Evolutionary conservation across 2,329 filamentous ascomycete species (phyloP).

Genomic region (Diaporthe sp.): DNA sequence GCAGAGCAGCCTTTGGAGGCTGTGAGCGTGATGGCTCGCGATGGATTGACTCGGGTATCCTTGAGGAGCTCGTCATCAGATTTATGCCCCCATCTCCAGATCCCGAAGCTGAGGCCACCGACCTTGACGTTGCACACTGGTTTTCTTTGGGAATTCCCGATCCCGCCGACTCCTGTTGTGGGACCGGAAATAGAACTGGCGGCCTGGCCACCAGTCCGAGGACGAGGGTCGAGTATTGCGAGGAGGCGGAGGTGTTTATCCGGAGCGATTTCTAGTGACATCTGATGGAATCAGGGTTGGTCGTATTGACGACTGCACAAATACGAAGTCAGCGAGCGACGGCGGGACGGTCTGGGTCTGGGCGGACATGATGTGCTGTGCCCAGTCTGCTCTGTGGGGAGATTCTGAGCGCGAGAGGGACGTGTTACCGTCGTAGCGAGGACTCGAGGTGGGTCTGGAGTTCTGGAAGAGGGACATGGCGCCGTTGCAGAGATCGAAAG

Average conservation of each 20-base stretch:
- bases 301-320: conserved; percentile 5
- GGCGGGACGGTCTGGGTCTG: background rate
- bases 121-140: background rate
- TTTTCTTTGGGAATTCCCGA: background rate
- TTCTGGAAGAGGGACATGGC: conserved; percentile 30
- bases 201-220: background rate
- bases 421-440: conserved; percentile 5
- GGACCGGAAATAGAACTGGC: conserved; percentile 5
- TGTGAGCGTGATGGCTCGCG: background rate
- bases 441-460: conserved; percentile 2
- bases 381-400: background rate
- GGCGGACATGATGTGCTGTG: conserved; percentile 15
- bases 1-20: background rate
- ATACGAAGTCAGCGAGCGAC: conserved; percentile 21
- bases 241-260: background rate
- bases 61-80: conserved; percentile 18
- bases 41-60: conserved; percentile 17
- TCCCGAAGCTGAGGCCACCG: background rate
- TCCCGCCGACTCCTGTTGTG: background rate
- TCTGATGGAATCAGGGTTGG: conserved; percentile 9
- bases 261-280: background rate
- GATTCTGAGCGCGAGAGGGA: background rate
- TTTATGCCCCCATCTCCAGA: conserved; percentile 16
- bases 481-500: conserved; percentile 31
- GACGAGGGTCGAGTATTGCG: background rate